Base-by-base conservation (phyloP, 2,329 filamentous ascomycete genomes). In the Sporothrix inflata region DNA sequence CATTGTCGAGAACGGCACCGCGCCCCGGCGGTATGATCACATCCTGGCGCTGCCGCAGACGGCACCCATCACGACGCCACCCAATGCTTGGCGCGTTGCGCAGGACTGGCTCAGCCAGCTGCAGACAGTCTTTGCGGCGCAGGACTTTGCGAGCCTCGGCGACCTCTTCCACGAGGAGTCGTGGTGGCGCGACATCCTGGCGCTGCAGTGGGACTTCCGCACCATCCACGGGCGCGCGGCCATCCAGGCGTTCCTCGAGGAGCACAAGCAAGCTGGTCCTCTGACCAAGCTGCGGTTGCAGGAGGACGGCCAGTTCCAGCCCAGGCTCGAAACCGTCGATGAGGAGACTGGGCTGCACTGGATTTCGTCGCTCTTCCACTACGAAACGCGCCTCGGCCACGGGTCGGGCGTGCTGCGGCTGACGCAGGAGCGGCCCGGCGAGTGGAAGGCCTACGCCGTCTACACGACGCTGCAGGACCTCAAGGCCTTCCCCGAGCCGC, bases 401-500 rank as follows among this genome's bases (percentile, higher is more conserved):
- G 91, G 89, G 0, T 79, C 83, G 0, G 91, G 90, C 1, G 75
- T 92, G 1, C 82, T 87, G 0, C 82, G 88, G 4, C 78, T 92
- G 0, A 82, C 84, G 0, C 78, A 84, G 49, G 80, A 19, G 14
- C 78, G 79, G 0, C 79, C 78, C 0, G 80, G 79, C 2, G 47
- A 72, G 3, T 92, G 89, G 89, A 90, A 89, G 77, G 85, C 88
- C 0, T 91, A 88, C 74, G 90, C 88, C 1, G 76, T 92, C 0
- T 92, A 88, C 76, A 92, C 90, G 0, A 82, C 84, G 0, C 80
- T 93, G 4, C 77, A 83, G 1, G 84, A 86, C 45, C 74, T 93
- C 7, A 85, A 82, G 5, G 87, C 85, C 0, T 80, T 85, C 69
- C 85, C 89, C 72, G 88, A 92, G 78, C 74, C 76, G 0, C 77